Evolutionary conservation across 2,329 filamentous ascomycete species (phyloP).

Genomic region (Colletotrichum scovillei): DNA sequence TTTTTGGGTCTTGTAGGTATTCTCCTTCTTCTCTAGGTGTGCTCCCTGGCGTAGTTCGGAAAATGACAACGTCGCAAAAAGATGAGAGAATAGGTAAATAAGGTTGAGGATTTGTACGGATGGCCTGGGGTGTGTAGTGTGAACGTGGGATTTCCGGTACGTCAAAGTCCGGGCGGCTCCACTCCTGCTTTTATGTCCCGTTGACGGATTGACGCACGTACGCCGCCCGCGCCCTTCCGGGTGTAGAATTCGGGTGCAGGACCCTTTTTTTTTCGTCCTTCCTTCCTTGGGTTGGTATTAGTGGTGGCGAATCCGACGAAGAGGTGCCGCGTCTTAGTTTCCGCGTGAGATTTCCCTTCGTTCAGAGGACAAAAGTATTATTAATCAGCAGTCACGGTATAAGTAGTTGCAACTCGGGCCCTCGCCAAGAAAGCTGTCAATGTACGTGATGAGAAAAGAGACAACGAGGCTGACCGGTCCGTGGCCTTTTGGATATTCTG

Average conservation of each 20-base stretch:
- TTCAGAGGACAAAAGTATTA: background rate
- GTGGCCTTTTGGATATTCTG: background rate
- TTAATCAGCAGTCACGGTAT: slow-evolving; percentile 1
- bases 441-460: background rate
- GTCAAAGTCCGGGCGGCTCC: slow-evolving; percentile 20
- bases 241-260: slow-evolving; percentile 19
- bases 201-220: background rate
- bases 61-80: background rate
- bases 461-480: background rate
- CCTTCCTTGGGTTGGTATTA: background rate
- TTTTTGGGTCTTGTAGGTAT: slow-evolving; percentile 27
- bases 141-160: slow-evolving; percentile 5
- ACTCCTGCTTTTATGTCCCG: background rate
- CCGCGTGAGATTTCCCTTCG: background rate
- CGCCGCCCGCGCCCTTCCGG: slow-evolving; percentile 23
- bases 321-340: background rate
- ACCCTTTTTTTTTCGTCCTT: background rate
- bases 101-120: slow-evolving; percentile 2
- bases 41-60: slow-evolving; percentile 7
- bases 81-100: background rate
- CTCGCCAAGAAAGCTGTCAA: background rate
- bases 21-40: background rate
- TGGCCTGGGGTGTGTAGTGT: background rate
- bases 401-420: background rate
- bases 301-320: slow-evolving; percentile 22